A percentile compares a stretch with the other conserved stretches of the same genome.
These are phyloP conservation scores for Trichoderma endophyticum DNA, from an alignment of 2,329 filamentous ascomycete genomes.

Conservation along the genomic window DNA sequence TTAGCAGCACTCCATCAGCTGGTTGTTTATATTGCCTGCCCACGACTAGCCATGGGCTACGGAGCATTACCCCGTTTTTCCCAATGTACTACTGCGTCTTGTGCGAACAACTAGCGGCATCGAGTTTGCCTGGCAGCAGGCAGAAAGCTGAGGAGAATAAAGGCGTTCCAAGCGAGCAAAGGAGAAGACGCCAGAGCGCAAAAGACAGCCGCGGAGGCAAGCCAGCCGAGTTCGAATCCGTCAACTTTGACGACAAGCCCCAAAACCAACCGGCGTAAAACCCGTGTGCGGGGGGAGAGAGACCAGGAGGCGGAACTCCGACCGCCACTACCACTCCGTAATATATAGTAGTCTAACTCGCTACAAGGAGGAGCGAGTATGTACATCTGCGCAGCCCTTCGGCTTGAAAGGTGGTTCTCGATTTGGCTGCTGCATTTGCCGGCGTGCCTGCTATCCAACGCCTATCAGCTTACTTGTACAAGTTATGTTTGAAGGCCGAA, in stretches of 20 bases:
- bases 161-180: neutral
- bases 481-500: neutral
- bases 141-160: neutral
- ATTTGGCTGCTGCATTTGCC: neutral
- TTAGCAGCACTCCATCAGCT: slow-evolving; percentile 1
- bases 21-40: neutral
- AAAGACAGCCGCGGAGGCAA: neutral
- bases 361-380: neutral
- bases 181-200: neutral
- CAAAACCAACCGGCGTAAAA: neutral
- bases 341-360: neutral
- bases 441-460: neutral
- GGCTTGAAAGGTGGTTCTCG: neutral
- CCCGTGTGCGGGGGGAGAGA: neutral
- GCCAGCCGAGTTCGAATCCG: neutral
- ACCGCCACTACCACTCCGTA: neutral
- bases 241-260: neutral
- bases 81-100: neutral
- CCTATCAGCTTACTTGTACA: slow-evolving; percentile 5
- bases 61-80: neutral
- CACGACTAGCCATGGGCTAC: neutral
- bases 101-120: neutral
- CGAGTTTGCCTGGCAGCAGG: neutral
- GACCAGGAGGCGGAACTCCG: neutral
- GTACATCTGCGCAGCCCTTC: neutral